Percentiles rank a stretch among this genome's conserved stretches.
phyloP scores from a whole-genome alignment of 1,284 basidiomycete genomes.

The Chalciporus sp. region DNA sequence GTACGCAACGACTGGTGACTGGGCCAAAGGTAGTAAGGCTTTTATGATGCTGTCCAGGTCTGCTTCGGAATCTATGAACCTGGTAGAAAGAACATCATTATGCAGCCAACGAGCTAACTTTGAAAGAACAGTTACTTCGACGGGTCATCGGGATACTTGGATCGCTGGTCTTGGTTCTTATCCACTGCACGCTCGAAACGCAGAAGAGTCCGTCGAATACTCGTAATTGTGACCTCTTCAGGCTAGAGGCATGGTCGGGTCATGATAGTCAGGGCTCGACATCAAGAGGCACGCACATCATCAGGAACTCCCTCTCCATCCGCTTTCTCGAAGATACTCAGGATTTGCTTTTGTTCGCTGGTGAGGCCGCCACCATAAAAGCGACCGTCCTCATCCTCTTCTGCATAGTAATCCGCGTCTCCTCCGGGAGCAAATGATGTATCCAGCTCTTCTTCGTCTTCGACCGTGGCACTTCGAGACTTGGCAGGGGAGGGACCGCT shows the following conservation, averaged over 20 bases:
- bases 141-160: slow-evolving; percentile 89
- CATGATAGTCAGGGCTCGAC: slow-evolving; percentile 25
- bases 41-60: slow-evolving; percentile 90
- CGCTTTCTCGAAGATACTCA: slow-evolving; percentile 86
- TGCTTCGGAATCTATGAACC: slow-evolving; percentile 98
- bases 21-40: slow-evolving; percentile 86
- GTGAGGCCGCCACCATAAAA: slow-evolving; percentile 94
- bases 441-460: slow-evolving; percentile 56
- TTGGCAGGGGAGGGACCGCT: slow-evolving; percentile 18
- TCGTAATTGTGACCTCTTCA: slow-evolving; percentile 67
- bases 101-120: neutral
- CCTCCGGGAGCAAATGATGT: slow-evolving; percentile 74
- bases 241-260: slow-evolving; percentile 43
- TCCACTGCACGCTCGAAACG: slow-evolving; percentile 87
- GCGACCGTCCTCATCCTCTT: slow-evolving; percentile 90
- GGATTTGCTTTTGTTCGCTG: slow-evolving; percentile 85
- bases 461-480: slow-evolving; percentile 53
- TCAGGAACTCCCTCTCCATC: slow-evolving; percentile 63
- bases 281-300: slow-evolving; percentile 53
- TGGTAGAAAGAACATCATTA: slow-evolving; percentile 34
- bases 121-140: slow-evolving; percentile 62
- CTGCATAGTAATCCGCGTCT: slow-evolving; percentile 86
- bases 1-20: slow-evolving; percentile 83
- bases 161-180: slow-evolving; percentile 94
- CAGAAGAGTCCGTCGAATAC: slow-evolving; percentile 75